A percentile compares a stretch with the other conserved stretches of the same genome.
Evolutionary conservation across 2,329 filamentous ascomycete genomes (phyloP).

Genomic region (Alternaria ethzedia): DNA sequence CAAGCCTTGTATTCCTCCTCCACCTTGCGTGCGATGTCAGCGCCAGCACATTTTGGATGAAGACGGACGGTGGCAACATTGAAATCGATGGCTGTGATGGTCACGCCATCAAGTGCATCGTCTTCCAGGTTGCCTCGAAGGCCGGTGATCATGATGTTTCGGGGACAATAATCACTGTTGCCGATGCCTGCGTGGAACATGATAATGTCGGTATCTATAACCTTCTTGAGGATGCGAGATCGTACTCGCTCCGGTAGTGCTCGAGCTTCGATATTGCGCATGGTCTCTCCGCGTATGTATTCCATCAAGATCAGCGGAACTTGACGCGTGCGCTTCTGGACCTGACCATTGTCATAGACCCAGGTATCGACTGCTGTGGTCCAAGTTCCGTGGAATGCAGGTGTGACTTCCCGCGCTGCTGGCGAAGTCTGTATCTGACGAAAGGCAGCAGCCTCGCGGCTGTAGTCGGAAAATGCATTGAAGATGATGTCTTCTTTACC

Average conservation of each 20-base stretch:
- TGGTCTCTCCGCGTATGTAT: not conserved
- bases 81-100: constrained; percentile 9
- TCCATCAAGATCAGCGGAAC: not conserved
- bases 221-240: constrained; percentile 1
- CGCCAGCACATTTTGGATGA: not conserved
- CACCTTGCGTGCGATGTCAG: not conserved
- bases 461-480: not conserved
- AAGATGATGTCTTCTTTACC: not conserved
- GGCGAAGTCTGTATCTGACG: not conserved
- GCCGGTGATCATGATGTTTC: constrained; percentile 13
- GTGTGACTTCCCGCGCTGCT: not conserved
- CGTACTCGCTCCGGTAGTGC: not conserved
- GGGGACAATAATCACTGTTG: constrained; percentile 8
- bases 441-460: not conserved
- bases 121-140: not conserved
- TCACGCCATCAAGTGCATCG: not conserved
- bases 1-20: not conserved
- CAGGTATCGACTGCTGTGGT: no score
- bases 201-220: not conserved
- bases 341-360: no score
- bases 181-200: not conserved
- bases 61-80: not conserved
- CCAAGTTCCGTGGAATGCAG: constrained; percentile 1
- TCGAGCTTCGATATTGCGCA: not conserved
- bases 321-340: no score